Base-by-base conservation (phyloP, 2,329 filamentous ascomycete species). In the Neofusicoccum umdonicola region DNA sequence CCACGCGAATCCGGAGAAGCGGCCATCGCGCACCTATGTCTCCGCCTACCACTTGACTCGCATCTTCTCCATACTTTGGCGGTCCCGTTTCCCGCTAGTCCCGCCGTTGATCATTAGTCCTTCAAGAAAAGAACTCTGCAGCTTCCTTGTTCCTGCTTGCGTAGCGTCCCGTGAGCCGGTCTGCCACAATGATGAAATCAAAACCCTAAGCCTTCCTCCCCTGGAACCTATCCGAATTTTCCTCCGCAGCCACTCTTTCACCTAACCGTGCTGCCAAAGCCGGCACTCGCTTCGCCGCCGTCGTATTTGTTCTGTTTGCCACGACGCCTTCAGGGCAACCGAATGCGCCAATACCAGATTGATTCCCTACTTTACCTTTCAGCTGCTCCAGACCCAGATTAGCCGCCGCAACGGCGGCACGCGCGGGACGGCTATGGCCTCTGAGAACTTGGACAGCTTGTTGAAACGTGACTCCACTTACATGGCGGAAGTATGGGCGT, bases 401-500 rank as follows among this genome's bases (percentile, higher is more conserved):
- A 12, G 9, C 39, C 39, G 22, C 52, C 19, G 52, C 9, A 11
- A 9, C 17, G 19, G 22, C 52, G 22, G 39, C 42, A 19, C 41
- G 11, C 42, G 42, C 15, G 22, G n/a, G 15, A 17, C 31, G 27
- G 41, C 6, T 13, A 57, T 60, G 56, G 54, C 41, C 27, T 47
- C 56, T 35, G 3, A 35, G 35, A n/a, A 22, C 15, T 15, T 60
- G 22, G 41, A 60, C n/a, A n/a, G 22, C 31, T 15, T 60, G 3
- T 54, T 63, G 27, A 48, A 44, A 35, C 47, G 39, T 3, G 61
- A 63, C 37, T 48, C 61, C 19, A 22, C 37, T 12, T 63, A 34
- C 7, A 17, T 63, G n/a, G 31, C 19, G 5, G 61, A 63, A 45
- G 47, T 63, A 9, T 63, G 61, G 61, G 37, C 19, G 15, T 63